Evolutionary conservation across 768 basidiomycete genomes (phyloP).

Genomic region (Butyriboletus loyo): DNA sequence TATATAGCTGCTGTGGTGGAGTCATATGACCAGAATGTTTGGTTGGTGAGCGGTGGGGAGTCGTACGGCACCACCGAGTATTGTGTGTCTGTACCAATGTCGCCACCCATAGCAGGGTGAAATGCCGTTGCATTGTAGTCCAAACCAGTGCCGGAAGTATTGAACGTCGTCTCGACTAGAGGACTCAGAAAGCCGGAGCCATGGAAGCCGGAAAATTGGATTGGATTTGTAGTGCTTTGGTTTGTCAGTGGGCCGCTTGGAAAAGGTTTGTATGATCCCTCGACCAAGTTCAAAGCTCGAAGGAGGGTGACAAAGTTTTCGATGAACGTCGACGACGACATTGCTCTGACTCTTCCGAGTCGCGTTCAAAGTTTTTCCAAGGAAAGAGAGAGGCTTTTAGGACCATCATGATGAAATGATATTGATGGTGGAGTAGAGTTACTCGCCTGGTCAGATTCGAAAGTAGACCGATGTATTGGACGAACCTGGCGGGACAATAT

Average conservation of each 20-base stretch:
- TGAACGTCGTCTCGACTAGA: no score
- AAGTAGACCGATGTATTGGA: neutral
- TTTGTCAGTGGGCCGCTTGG: neutral
- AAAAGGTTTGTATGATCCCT: constrained; percentile 10
- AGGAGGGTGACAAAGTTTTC: constrained; percentile 6
- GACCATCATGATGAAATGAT: neutral
- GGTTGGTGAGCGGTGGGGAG: constrained; percentile 1
- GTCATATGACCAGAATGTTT: constrained; percentile 17
- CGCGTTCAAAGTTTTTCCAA: neutral
- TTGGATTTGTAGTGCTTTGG: neutral
- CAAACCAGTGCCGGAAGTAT: neutral
- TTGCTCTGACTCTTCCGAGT: neutral
- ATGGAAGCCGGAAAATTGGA: neutral
- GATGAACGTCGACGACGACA: constrained; percentile 4
- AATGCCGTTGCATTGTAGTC: neutral
- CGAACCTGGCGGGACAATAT: no score
- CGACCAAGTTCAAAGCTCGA: constrained; percentile 9
- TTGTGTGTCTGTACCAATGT: neutral
- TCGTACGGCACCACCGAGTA: constrained; percentile 12
- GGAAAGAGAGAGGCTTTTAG: neutral
- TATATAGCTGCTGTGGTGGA: constrained; percentile 16
- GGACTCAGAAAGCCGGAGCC: neutral
- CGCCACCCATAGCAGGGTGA: neutral
- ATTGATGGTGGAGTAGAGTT: neutral
- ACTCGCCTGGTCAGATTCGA: neutral